phyloP scores from a whole-genome alignment of 2,329 filamentous ascomycete genomes.

The Aspergillus aculeatus region DNA sequence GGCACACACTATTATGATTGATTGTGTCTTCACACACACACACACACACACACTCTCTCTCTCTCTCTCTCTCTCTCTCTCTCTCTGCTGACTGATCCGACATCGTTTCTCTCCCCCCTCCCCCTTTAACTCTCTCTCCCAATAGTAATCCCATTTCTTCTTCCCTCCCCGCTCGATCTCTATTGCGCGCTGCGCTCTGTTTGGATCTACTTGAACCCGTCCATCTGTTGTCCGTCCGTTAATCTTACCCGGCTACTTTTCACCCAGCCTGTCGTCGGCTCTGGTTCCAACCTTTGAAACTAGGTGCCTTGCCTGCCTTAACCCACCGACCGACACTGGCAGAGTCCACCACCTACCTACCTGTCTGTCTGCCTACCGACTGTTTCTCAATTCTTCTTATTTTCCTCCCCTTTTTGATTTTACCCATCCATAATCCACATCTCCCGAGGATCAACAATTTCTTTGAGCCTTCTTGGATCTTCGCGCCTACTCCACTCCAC shows the following conservation, averaged over 20 bases:
- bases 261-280: neutral
- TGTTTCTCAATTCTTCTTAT: constrained; percentile 3
- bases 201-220: neutral
- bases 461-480: constrained; percentile 5
- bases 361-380: neutral
- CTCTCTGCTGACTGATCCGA: constrained; percentile 16
- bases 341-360: neutral
- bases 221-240: neutral
- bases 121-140: neutral
- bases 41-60: neutral
- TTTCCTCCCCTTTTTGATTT: constrained; percentile 5
- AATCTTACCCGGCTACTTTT: neutral
- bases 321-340: too few relatives aligned
- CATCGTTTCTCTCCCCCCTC: constrained; percentile 5
- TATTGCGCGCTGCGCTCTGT: neutral
- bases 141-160: constrained; percentile 3
- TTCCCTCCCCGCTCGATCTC: constrained; percentile 9
- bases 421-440: neutral
- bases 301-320: too few relatives aligned
- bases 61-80: neutral
- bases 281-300: neutral
- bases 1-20: neutral
- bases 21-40: neutral
- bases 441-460: constrained; percentile 12
- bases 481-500: constrained; percentile 5